These are phyloP conservation scores for Cutaneotrichosporon dermatis DNA, from an alignment of 1,284 basidiomycete species.

Conservation along the genomic window DNA sequence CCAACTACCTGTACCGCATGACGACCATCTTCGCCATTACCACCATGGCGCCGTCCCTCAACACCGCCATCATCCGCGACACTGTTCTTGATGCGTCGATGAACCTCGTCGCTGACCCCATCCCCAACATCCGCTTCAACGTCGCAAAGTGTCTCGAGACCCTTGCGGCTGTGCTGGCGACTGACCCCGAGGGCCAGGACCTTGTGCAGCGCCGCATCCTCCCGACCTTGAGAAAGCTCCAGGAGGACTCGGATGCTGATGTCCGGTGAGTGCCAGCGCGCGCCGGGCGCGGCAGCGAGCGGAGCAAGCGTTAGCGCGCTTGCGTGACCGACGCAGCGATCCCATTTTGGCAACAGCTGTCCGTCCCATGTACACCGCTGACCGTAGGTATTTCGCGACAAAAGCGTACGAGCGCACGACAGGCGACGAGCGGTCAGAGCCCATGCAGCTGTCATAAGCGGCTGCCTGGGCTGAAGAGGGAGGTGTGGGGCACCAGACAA, in stretches of 20 bases:
- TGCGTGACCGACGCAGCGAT: too few species aligned
- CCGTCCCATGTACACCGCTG: not conserved
- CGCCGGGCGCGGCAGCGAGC: too few species aligned
- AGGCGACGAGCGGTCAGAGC: constrained; percentile 36
- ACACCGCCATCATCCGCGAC: constrained; percentile 74
- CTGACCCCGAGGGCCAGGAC: constrained; percentile 65
- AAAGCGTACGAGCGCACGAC: constrained; percentile 48
- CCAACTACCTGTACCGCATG: constrained; percentile 98
- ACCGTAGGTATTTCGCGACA: constrained; percentile 43
- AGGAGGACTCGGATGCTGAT: constrained; percentile 89
- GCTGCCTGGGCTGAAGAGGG: too few species aligned
- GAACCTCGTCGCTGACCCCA: constrained; percentile 80
- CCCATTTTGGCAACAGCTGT: too few species aligned
- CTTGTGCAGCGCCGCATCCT: constrained; percentile 70
- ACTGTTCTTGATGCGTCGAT: constrained; percentile 84
- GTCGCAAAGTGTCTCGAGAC: constrained; percentile 92
- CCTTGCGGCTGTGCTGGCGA: constrained; percentile 66
- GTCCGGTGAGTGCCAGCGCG: constrained; percentile 60
- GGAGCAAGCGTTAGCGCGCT: too few species aligned
- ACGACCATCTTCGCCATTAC: constrained; percentile 99
- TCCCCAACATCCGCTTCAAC: constrained; percentile 99
- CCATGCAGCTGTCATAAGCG: constrained; percentile 29
- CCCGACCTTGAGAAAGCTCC: constrained; percentile 79
- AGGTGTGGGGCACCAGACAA: too few species aligned
- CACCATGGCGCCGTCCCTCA: constrained; percentile 94